Evolutionary conservation across 2,329 filamentous ascomycete genomes (phyloP).

Genomic region (Ustulina deusta): DNA sequence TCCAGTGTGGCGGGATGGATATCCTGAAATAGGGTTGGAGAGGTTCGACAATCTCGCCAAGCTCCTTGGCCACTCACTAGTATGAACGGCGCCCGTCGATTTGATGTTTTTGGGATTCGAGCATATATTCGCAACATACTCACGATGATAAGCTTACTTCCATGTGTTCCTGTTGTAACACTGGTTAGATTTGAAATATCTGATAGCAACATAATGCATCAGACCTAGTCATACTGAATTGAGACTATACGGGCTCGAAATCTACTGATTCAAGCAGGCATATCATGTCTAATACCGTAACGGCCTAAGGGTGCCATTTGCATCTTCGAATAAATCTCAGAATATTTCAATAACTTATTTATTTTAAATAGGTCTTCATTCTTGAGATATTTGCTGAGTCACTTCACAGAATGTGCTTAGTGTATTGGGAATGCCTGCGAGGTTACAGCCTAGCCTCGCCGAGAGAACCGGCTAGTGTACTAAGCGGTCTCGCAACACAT

Average conservation of each 20-base stretch:
- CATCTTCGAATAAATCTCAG: not conserved
- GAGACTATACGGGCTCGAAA: not conserved
- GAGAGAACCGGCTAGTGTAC: not conserved
- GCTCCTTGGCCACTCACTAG: constrained; percentile 18
- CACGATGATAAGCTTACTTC: not conserved
- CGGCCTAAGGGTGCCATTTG: not conserved
- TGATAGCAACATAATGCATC: not conserved
- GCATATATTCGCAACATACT: not conserved
- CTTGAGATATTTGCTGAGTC: not conserved
- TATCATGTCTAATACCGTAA: not conserved
- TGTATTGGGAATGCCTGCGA: not conserved
- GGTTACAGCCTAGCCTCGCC: not conserved
- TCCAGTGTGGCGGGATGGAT: not conserved
- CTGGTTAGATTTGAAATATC: not conserved
- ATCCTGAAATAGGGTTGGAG: constrained; percentile 17
- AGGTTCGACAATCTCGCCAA: constrained; percentile 12
- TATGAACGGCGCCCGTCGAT: not conserved
- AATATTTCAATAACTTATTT: not conserved
- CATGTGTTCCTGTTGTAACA: not conserved
- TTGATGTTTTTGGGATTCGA: not conserved
- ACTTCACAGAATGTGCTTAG: not conserved
- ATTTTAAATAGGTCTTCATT: not conserved
- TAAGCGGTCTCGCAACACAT: not conserved
- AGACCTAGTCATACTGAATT: not conserved
- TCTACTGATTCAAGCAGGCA: not conserved